Conservation (phyloP, 805 yeast genomes). For the Clavispora santaluciae region DNA sequence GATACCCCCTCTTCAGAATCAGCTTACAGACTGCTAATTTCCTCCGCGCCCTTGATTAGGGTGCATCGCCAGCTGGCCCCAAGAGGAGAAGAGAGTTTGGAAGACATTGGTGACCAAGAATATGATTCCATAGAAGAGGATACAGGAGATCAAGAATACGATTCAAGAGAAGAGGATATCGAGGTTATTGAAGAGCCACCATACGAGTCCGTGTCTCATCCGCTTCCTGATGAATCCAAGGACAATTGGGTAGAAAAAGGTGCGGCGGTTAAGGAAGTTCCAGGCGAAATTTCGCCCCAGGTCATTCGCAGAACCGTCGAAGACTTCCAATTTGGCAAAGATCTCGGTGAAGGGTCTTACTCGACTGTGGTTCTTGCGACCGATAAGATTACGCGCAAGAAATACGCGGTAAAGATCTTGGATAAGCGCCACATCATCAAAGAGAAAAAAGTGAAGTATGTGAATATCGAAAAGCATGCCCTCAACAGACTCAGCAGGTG, state of each 20-base stretch:
- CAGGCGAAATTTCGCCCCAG: slow-evolving; percentile 14
- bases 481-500: slow-evolving; percentile 61
- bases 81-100: not conserved
- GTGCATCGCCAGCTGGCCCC: not conserved
- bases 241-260: slow-evolving; percentile 32
- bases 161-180: not conserved
- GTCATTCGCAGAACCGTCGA: slow-evolving; percentile 33
- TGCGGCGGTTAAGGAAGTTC: slow-evolving; percentile 21
- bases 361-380: slow-evolving; percentile 43
- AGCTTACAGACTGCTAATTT: slow-evolving; percentile 16
- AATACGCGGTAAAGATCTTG: slow-evolving; percentile 72
- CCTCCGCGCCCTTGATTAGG: slow-evolving; percentile 8
- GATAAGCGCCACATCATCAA: slow-evolving; percentile 74
- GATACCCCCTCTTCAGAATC: slow-evolving; percentile 24
- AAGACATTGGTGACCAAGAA: slow-evolving; percentile 9
- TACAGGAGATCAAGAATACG: slow-evolving; percentile 9
- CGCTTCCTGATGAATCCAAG: not conserved
- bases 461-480: slow-evolving; percentile 77
- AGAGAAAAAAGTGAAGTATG: slow-evolving; percentile 81
- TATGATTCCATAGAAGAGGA: slow-evolving; percentile 3
- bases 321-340: slow-evolving; percentile 39
- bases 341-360: slow-evolving; percentile 43
- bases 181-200: not conserved
- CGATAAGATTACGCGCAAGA: slow-evolving; percentile 47
- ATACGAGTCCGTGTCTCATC: not conserved